A percentile compares a stretch with the other conserved stretches of the same genome.
Evolutionary conservation across 2,329 filamentous ascomycete species (phyloP).

Genomic region (Macrophomina phaseolina): DNA sequence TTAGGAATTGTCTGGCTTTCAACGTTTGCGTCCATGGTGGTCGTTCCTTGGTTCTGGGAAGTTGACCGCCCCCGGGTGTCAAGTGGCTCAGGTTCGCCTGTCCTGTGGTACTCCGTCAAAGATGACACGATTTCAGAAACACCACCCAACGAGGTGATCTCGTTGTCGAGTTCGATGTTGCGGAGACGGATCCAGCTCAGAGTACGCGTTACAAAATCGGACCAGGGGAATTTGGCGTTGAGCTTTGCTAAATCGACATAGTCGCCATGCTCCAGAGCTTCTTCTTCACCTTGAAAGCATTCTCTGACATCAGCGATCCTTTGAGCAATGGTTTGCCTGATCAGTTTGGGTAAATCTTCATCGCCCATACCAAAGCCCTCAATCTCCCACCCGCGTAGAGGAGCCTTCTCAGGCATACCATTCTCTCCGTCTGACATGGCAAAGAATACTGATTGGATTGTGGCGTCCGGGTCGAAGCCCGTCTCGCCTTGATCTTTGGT

Average conservation of each 20-base stretch:
- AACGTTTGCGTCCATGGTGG: constrained; percentile 8
- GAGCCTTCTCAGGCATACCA: constrained; percentile 29
- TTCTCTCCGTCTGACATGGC: constrained; percentile 27
- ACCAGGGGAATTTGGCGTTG: constrained; percentile 56
- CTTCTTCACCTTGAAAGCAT: constrained; percentile 41
- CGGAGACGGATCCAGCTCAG: constrained; percentile 55
- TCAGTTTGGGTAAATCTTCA: constrained; percentile 43
- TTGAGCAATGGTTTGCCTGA: constrained; percentile 43
- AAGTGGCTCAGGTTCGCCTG: constrained; percentile 12
- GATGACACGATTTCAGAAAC: constrained; percentile 43
- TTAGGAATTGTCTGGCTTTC: constrained; percentile 7
- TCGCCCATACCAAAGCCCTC: constrained; percentile 46
- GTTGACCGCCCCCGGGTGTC: constrained; percentile 37
- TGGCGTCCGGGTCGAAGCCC: constrained; percentile 47
- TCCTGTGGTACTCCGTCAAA: background rate
- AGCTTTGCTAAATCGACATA: constrained; percentile 52
- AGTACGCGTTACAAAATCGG: constrained; percentile 51
- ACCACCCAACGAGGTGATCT: constrained; percentile 52
- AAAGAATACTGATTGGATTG: constrained; percentile 52
- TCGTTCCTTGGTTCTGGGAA: constrained; percentile 28
- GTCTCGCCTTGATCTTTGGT: constrained; percentile 42
- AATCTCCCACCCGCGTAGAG: constrained; percentile 44
- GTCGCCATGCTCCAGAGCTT: constrained; percentile 37
- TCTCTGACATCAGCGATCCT: constrained; percentile 47
- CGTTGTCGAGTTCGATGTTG: constrained; percentile 51